Base-by-base conservation (phyloP, 75 land plant genomes). In the Isoetes taiwanensis region DNA sequence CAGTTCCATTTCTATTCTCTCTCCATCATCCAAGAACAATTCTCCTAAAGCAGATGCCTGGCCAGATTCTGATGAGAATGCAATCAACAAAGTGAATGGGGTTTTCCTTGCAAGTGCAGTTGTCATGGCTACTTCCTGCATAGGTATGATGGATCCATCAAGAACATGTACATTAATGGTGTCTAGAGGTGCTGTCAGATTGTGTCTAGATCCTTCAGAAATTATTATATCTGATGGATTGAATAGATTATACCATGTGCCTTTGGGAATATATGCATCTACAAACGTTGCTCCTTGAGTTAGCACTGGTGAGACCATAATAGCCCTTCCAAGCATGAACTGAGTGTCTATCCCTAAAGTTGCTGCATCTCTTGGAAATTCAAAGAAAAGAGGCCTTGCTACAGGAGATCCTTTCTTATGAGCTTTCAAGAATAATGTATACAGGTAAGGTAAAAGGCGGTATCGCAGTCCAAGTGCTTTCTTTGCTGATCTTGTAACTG, bases 281-380 rank as follows among this genome's bases (percentile, higher is more conserved):
- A 82, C 90, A 26, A 32, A 17, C 4, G 59, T 62, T 33, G 54
- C 69, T 6, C 67, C 73, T 33, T 57, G 32, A 29, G 52, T 59
- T 5, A 85, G 71, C 32, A 83, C 90, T 0, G 90, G 90, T 6
- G 90, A 83, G 6, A 83, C 80, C 64, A 85, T 63, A 3, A 83
- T 32, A 10, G 69, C 59, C 1, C 64, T 57, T 0, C 90, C 90
- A 12, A 85, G 37, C 19, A 85, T 54, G 63, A 79, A 85, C 38
- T 85, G 90, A 16, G 72, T 65, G 75, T 61, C 67, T 30, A 85
- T 16, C 4, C 50, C 75, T 32, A 83, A 77, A 0, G 64, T 68
- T 1, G 64, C 9, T 11, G 61, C 20, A 54, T 65, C 63, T 12
- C 53, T 32, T 1, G 87, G 72, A 72, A 85, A 85, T 21, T 74